Base-by-base conservation (phyloP, 352 stramenopile species). In the Phytopythium vexans region DNA sequence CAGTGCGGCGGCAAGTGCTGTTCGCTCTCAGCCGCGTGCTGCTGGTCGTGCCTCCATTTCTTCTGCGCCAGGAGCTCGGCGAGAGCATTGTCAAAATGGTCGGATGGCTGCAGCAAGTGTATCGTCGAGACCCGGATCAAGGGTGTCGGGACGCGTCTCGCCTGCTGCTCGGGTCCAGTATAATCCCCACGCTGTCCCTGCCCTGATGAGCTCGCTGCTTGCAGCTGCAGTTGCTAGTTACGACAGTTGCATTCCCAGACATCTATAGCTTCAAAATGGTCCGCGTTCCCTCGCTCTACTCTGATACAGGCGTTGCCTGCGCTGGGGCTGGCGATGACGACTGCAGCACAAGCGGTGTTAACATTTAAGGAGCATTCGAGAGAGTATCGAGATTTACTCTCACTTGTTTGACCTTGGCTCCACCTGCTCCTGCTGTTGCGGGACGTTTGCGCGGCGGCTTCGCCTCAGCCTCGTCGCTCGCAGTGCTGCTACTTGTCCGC, bases 1-100 rank as follows among this genome's bases (percentile, higher is more conserved):
- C 76, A 3, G 79, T 92, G 45, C 76, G 82, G 32, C 75, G 82
- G 3, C 82, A 92, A 49, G 82, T 92, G 33, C 45, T 90, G 15
- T 92, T 83, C 38, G 70, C 67, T 47, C 51, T 89, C n/a, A 90
- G 82, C 55, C 82, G 79, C 45, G 75, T 89, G 48, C 49, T 92
- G 40, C 53, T 92, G 2, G 75, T 88, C 3, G 71, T 77, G 15
- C 70, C 82, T 12, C 68, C 82, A 14, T 69, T 72, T 21, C 41
- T 92, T 14, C 40, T 90, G 49, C 62, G 64, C 0, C 79, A 86
- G 41, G 79, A 92, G 35, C 58, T 79, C 32, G 73, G 75, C 2
- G 63, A 84, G 2, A 56, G 62, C 16, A 44, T 89, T 7, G 49
- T 66, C 7, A 56, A 86, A 14, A 60, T 90, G 16, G 60, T 68